Conservation (phyloP, 2,329 filamentous ascomycete genomes). For the Chalaropsis ovoidea region DNA sequence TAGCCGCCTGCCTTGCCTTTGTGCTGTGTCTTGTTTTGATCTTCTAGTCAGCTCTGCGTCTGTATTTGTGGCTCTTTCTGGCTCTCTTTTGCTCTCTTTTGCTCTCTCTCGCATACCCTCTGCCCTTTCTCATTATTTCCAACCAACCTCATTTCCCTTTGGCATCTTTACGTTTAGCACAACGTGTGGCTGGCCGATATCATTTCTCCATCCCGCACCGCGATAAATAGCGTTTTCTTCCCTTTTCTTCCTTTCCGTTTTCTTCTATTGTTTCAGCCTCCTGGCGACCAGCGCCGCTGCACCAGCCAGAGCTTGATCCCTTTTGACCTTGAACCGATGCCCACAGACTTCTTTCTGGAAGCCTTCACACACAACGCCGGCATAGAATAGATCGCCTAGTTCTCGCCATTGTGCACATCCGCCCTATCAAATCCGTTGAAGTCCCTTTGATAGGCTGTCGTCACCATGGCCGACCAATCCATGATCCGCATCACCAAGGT, state of each 20-base stretch:
- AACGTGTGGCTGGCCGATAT: not conserved
- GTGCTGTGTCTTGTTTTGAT: not conserved
- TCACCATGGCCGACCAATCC: slow-evolving; percentile 66
- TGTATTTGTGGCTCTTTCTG: too few species aligned
- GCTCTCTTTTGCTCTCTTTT: not conserved
- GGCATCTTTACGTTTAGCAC: not conserved
- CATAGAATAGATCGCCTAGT: not conserved
- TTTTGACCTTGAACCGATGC: not conserved
- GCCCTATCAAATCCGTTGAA: not conserved
- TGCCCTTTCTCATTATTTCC: not conserved
- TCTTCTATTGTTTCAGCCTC: not conserved
- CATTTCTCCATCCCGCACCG: not conserved
- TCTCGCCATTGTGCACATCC: not conserved
- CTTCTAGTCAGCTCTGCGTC: not conserved
- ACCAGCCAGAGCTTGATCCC: not conserved
- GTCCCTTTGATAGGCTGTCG: not conserved
- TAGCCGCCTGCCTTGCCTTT: not conserved
- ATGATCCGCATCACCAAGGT: slow-evolving; percentile 82
- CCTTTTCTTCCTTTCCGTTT: not conserved
- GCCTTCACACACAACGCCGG: not conserved
- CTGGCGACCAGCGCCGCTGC: too few species aligned
- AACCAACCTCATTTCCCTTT: slow-evolving; percentile 1
- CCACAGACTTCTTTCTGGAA: not conserved
- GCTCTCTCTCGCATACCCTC: slow-evolving; percentile 17
- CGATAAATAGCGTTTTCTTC: not conserved